phyloP scores from a whole-genome alignment of 2,329 filamentous ascomycete genomes.

The Aspergillus awamori region DNA sequence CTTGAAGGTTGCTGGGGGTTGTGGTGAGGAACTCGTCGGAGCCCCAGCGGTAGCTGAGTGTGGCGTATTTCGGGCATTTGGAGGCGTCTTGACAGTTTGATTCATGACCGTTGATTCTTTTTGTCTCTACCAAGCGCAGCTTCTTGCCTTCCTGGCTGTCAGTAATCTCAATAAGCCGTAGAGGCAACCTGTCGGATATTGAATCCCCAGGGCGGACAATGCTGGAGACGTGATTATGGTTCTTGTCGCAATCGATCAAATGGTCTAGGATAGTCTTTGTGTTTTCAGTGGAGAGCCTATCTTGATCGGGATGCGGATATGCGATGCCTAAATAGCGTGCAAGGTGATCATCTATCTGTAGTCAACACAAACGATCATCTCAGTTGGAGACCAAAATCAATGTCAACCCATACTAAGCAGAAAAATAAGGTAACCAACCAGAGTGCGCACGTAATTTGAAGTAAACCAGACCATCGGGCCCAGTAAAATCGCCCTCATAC shows the following conservation, averaged over 20 bases:
- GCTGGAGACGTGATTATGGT: neutral
- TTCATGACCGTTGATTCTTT: neutral
- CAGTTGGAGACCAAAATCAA: neutral
- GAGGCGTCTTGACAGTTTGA: neutral
- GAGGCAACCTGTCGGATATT: neutral
- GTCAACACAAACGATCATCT: neutral
- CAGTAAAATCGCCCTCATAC: neutral
- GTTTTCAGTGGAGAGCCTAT: neutral
- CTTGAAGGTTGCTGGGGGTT: neutral
- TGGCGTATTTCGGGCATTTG: neutral
- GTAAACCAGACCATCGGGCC: neutral
- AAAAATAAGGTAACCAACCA: neutral
- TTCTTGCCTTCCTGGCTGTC: neutral
- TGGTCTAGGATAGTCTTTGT: neutral
- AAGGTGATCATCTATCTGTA: neutral
- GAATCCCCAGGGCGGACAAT: neutral
- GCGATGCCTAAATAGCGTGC: neutral
- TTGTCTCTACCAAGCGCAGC: neutral
- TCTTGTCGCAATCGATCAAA: neutral
- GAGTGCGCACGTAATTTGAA: neutral
- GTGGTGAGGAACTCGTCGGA: neutral
- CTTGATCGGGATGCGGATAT: neutral
- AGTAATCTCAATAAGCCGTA: neutral
- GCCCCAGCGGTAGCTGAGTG: slow-evolving; percentile 4
- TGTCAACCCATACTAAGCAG: neutral